phyloP scores from a whole-genome alignment of 345 rosid species.

The Cochlearia excelsa region DNA sequence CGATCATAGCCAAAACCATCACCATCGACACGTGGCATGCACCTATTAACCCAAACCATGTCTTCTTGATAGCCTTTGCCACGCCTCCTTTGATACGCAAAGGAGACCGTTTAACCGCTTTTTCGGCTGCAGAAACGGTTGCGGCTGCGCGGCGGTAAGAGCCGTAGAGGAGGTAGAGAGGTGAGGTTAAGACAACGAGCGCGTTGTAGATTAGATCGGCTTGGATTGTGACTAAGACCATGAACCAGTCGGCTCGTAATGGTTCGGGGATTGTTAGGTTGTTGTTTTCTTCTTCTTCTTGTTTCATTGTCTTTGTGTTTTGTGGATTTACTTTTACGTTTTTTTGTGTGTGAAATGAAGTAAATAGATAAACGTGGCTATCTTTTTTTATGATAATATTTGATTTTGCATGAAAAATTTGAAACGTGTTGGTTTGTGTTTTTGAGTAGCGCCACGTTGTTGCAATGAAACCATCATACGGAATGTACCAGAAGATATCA shows the following conservation, averaged over 20 bases:
- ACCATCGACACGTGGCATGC: conserved; percentile 53
- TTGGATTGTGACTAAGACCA: conserved; percentile 40
- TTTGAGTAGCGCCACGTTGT: conserved; percentile 34
- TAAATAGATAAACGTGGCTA: conserved; percentile 22
- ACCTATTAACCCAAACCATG: conserved; percentile 53
- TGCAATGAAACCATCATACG: conserved; percentile 24
- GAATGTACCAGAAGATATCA: conserved; percentile 16
- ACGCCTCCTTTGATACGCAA: conserved; percentile 23
- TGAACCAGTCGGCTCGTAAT: conserved; percentile 44
- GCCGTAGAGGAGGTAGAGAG: conserved; percentile 41
- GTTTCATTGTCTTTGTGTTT: conserved; percentile 20
- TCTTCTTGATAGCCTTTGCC: conserved; percentile 33
- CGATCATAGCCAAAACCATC: conserved; percentile 39
- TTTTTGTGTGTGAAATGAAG: conserved; percentile 8
- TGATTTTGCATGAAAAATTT: conserved; percentile 23
- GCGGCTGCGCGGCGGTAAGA: conserved; percentile 57
- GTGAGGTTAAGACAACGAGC: conserved; percentile 49
- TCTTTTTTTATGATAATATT: background rate
- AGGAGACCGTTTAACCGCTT: conserved; percentile 39
- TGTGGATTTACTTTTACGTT: background rate
- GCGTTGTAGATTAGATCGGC: conserved; percentile 53
- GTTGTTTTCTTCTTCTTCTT: conserved; percentile 8
- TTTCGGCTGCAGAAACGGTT: conserved; percentile 33
- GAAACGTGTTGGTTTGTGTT: conserved; percentile 33
- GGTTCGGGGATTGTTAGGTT: conserved; percentile 29